Base-by-base conservation (phyloP, 768 basidiomycete species). In the Auricularia sp. region DNA sequence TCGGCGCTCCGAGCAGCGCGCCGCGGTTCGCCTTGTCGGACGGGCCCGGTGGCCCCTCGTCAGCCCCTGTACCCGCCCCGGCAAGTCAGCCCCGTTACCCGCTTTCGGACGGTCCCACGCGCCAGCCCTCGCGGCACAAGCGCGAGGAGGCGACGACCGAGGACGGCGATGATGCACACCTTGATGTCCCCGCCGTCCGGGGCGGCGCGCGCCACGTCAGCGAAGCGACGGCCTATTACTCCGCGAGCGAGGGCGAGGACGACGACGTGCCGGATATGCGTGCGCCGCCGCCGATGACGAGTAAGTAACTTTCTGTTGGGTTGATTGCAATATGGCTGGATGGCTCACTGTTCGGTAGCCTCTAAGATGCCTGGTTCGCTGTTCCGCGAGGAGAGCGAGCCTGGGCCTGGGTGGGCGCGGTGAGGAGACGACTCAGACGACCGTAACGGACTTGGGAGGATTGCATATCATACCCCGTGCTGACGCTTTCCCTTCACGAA, bases 361-460 rank as follows among this genome's bases (percentile, higher is more conserved):
- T 59, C 56, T 21, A 59, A 35, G 34, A 59, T 59, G 56, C 56
- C 56, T 33, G 56, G 56, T 10, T 11, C 23, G 12, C 29, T 59
- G 56, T 59, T 59, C 56, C 23, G 56, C 23, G 56, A 59, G 29
- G 29, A 59, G 56, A 59, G 56, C 34, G 56, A 59, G 56, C 56
- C 56, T 18, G 47, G 47, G 21, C 47, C 47, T 6, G 47, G 47
- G 21, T 51, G 47, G 39, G 39, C 39, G 39, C 39, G 39, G 12
- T 42, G 12, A 14, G 7, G 39, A 7, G 39, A 29, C 29, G 29
- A 29, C 29, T 29, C 29, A 7, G 39, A 8, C 12, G 39, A 14
- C 12, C 8, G 12, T 7, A 14, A 42, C 12, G 39, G 39, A 42
- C 39, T 42, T 42, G 39, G 39, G 39, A 42, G 39, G 39, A 42